Percentiles rank a stretch among this genome's conserved stretches.
Conservation (phyloP, 176 grass and related monocot genomes). For the Triticum monococcum region DNA sequence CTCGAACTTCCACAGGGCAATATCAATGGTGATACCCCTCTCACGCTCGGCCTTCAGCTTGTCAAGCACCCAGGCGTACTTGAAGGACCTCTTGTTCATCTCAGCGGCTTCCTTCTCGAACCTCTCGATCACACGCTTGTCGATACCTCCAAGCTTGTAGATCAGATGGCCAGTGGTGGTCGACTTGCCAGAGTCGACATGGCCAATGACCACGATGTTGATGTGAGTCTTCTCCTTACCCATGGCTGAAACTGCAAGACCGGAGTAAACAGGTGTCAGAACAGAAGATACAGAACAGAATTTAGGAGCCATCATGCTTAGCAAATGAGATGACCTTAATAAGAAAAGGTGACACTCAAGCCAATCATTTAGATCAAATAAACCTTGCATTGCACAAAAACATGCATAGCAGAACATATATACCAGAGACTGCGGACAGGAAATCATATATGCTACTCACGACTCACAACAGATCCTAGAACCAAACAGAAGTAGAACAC, state of each 20-base stretch:
- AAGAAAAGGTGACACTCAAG: too few relatives aligned
- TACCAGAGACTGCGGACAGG: not conserved
- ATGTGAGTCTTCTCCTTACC: conserved; percentile 17
- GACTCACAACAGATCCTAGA: not conserved
- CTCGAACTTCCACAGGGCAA: not conserved
- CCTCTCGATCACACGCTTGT: conserved; percentile 24
- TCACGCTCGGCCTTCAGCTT: conserved; percentile 7
- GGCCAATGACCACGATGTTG: conserved; percentile 12
- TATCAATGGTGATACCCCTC: conserved; percentile 18
- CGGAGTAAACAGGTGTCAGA: too few relatives aligned
- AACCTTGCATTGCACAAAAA: not conserved
- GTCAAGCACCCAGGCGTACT: conserved; percentile 19
- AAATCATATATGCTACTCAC: not conserved
- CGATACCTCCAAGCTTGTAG: conserved; percentile 9
- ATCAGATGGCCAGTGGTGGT: conserved; percentile 10
- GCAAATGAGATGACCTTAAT: not conserved
- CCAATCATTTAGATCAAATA: not conserved
- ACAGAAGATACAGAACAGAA: not conserved
- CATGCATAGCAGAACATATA: not conserved
- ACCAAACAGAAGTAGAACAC: not conserved
- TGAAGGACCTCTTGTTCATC: conserved; percentile 16
- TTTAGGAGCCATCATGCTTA: too few relatives aligned
- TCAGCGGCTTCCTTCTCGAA: conserved; percentile 5
- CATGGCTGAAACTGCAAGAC: not conserved
- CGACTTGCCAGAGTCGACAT: conserved; percentile 16